phyloP scores from a whole-genome alignment of 2,329 filamentous ascomycete genomes.

The Pseudogymnoascus sp. region DNA sequence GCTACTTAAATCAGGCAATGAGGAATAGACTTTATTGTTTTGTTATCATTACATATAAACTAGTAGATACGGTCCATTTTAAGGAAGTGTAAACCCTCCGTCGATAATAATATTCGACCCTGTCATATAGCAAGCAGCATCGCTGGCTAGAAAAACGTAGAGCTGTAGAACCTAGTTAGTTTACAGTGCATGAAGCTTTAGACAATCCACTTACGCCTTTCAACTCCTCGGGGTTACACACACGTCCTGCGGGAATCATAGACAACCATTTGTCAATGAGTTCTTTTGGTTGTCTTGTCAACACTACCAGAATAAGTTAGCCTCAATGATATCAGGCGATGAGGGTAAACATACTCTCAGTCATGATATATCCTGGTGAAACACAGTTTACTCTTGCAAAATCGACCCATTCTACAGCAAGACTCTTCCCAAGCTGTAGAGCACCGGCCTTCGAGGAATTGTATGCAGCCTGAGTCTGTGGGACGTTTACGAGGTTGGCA shows the following conservation, averaged over 20 bases:
- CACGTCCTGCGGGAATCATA: constrained; percentile 15
- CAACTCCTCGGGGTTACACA: constrained; percentile 27
- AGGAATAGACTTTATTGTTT: neutral
- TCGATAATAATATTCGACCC: constrained; percentile 24
- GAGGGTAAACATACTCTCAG: neutral
- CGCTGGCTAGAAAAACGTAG: constrained; percentile 48
- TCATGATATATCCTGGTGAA: constrained; percentile 26
- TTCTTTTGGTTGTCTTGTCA: neutral
- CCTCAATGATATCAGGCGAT: neutral
- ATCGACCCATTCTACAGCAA: constrained; percentile 39
- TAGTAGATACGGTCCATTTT: neutral
- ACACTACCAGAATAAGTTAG: neutral
- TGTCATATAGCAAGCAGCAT: constrained; percentile 54
- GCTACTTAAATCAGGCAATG: neutral
- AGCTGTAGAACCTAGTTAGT: constrained; percentile 13
- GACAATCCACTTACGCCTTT: constrained; percentile 24
- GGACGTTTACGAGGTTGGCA: constrained; percentile 35
- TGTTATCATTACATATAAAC: neutral
- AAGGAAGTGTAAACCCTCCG: constrained; percentile 24
- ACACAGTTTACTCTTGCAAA: constrained; percentile 36
- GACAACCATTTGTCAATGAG: constrained; percentile 10
- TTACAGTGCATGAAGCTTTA: neutral
- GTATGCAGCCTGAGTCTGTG: constrained; percentile 36
- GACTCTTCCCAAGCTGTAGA: constrained; percentile 34
- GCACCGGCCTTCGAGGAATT: constrained; percentile 39